Base-by-base conservation (phyloP, 768 basidiomycete genomes). In the Leccinellum luteum region DNA sequence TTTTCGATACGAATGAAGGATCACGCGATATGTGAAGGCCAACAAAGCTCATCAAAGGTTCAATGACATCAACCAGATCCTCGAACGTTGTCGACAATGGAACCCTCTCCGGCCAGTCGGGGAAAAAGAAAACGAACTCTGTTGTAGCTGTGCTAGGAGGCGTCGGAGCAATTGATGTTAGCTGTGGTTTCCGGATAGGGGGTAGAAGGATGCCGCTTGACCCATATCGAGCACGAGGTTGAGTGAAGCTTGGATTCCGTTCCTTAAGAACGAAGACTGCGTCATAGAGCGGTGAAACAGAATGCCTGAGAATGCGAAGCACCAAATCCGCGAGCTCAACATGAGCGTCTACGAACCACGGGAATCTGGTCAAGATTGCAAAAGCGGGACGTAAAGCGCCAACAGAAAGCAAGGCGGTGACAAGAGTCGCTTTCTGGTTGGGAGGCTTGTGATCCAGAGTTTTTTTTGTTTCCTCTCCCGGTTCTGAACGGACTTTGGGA, bases 61-160 rank as follows among this genome's bases (percentile, higher is more conserved):
- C 86, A 27, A 92, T 79, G 45, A 94, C 83, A 64, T 85, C 80
- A 56, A 83, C 75, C 34, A 97, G 70, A 65, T 96, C 94, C 44
- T 87, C 86, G 51, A 85, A 68, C 0, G 77, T 76, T 7, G 76
- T 73, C 67, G 88, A 88, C 30, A 85, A 63, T 5, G 90, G 91
- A 30, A 95, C 75, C 50, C 81, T 79, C 47, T 87, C 82, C 14
- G 74, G 70, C 94, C 94, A 98, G 55, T 85, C 79, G 13, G 92
- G 89, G 70, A 87, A 96, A 80, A 97, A 98, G 78, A 92, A 97
- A 6, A 92, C 82, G 64, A 92, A 96, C 51, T 88, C 85, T n/a
- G 80, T 81, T 3, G 78, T 80, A 54, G 76, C 81, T 21, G 92
- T 94, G 63, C 84, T 81, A 0, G 91, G 89, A 25, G 95, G 94